Evolutionary conservation across 371 early-diverging fungal genomes (phyloP).

Genomic region (Mucor saturninus): DNA sequence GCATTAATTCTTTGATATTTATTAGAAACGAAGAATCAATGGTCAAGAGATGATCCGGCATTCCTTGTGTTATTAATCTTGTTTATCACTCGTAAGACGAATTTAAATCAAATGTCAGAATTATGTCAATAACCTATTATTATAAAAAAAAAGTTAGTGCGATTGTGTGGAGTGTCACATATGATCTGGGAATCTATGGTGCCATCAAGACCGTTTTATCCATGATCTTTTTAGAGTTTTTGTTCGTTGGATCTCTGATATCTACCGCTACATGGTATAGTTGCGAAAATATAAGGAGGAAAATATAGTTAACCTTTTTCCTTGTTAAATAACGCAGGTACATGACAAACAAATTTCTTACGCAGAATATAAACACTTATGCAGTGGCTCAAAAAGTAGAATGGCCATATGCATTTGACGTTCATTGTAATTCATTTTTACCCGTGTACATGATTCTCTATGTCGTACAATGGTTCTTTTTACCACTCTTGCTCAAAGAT

Average conservation of each 20-base stretch:
- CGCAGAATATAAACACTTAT: constrained; percentile 74
- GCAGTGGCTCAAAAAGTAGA: constrained; percentile 87
- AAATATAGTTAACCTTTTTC: background rate
- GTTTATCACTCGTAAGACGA: constrained; percentile 57
- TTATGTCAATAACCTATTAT: too few species aligned
- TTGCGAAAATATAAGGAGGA: background rate
- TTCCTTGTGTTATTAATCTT: constrained; percentile 75
- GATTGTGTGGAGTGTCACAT: constrained; percentile 76
- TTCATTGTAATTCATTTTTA: constrained; percentile 93
- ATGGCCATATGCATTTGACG: constrained; percentile 93
- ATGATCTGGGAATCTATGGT: constrained; percentile 62
- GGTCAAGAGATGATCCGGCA: constrained; percentile 95
- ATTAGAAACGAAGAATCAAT: constrained; percentile 93
- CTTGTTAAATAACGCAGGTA: constrained; percentile 46
- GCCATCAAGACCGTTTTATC: constrained; percentile 68
- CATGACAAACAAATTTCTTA: constrained; percentile 80
- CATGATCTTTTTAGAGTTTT: constrained; percentile 80
- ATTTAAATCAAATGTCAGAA: too few species aligned
- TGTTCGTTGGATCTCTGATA: constrained; percentile 69
- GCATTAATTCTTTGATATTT: background rate
- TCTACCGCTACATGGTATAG: constrained; percentile 73
- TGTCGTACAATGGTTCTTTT: constrained; percentile 88
- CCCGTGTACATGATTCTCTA: constrained; percentile 83
- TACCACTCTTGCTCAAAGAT: constrained; percentile 71
- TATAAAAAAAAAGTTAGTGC: constrained; percentile 60